Evolutionary conservation across 2,329 filamentous ascomycete species (phyloP), one percentile per base, ranked within the genome.

Genomic region (Massarina eburnea): DNA sequence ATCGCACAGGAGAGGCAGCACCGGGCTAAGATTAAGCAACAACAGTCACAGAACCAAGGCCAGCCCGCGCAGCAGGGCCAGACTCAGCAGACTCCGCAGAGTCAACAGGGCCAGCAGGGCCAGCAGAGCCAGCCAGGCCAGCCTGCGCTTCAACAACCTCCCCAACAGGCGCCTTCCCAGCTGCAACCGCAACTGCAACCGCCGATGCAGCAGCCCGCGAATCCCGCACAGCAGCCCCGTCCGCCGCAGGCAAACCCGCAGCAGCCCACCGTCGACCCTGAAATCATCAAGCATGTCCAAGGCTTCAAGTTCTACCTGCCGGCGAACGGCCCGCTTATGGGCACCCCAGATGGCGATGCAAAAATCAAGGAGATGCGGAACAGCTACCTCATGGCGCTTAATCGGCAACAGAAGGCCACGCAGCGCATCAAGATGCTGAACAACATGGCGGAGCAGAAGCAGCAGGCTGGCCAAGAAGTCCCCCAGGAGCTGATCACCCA

Each of bases 1-100:
- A 82, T 80, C 71, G 74, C 73, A 43, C 75, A 67, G 26, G 65
- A 71, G 38, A 64, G 68, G 20, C 59, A 73, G 34, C 75, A 76
- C 66, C 58, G 67, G 4, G 47, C 74, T 72, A 54, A 62, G 73
- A 44, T 52, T 66, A 61, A 52, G 18, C 57, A 57, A 41, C 55
- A 60, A 33, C 46, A 55, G 37, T 46, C 50, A 29, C 45, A 55
- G 34, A 54, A 46, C 33, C 59, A 59, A 41, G 50, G 50, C 34
- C 55, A 50, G 33, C 51, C 53, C 27, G 59, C 51, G 39, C 59
- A 66, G 41, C 46, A 59, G 24, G 52, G 45, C 24, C 58, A 62
- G 44, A 42, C 57, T 18, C 53, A 47, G 21, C 65, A 67, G 43
- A 62, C 66, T 20, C 39, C 39, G 12, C 52, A 54, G 30, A 43